Percentiles rank a stretch among this genome's conserved stretches.
phyloP scores from a whole-genome alignment of 164 flowering plant genomes.

The Vitis riparia region DNA sequence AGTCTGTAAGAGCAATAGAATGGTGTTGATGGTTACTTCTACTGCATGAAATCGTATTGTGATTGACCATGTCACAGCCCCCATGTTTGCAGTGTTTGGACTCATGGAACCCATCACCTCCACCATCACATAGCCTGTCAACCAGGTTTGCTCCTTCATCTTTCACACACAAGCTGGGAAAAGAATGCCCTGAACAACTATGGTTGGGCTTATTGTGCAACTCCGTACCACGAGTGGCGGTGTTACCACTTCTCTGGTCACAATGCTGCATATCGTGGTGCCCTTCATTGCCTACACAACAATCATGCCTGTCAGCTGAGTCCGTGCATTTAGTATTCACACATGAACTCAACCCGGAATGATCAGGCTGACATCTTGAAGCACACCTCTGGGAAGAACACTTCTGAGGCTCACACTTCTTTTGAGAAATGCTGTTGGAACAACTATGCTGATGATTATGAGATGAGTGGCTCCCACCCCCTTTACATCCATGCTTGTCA shows the following conservation, averaged over 20 bases:
- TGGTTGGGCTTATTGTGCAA: conserved; percentile 1
- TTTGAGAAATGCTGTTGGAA: neutral
- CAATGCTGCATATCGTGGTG: conserved; percentile 1
- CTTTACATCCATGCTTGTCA: conserved; percentile 5
- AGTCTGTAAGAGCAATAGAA: neutral
- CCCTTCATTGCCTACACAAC: neutral
- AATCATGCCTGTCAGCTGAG: neutral
- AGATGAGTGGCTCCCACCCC: neutral
- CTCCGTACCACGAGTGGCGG: neutral
- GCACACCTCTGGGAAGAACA: conserved; percentile 3
- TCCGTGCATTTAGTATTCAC: conserved; percentile 1
- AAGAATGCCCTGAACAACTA: conserved; percentile 4
- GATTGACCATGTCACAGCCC: neutral
- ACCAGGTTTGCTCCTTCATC: neutral
- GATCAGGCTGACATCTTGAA: conserved; percentile 2
- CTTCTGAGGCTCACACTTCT: neutral
- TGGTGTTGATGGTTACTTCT: neutral
- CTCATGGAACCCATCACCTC: neutral
- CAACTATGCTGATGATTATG: conserved; percentile 15
- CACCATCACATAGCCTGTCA: neutral
- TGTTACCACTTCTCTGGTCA: neutral
- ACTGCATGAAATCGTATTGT: neutral
- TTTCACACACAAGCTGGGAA: neutral
- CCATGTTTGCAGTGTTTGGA: neutral
- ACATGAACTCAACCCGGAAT: neutral